phyloP scores from a whole-genome alignment of 2,329 filamentous ascomycete species.

The Zymoseptoria brevis region DNA sequence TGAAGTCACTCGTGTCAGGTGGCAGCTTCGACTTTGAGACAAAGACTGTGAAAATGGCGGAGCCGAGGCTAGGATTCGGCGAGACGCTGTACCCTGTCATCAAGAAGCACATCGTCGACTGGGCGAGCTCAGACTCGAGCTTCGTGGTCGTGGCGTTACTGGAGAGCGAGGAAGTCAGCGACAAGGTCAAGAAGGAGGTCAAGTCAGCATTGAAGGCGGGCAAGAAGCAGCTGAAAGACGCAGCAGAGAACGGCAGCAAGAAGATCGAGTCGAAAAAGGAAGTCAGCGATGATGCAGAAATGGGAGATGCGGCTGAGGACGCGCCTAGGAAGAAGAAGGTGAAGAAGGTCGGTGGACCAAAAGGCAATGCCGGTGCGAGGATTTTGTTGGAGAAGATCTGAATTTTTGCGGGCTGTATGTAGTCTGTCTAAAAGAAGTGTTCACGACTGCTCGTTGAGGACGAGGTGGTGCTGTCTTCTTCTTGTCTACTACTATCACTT shows the following conservation, averaged over 20 bases:
- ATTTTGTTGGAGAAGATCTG: constrained; percentile 37
- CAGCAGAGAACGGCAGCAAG: constrained; percentile 41
- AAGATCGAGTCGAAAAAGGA: constrained; percentile 44
- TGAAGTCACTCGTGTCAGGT: constrained; percentile 84
- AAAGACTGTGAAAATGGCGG: constrained; percentile 60
- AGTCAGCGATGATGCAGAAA: constrained; percentile 63
- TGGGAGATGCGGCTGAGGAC: constrained; percentile 61
- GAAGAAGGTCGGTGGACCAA: constrained; percentile 20
- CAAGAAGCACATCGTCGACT: constrained; percentile 63
- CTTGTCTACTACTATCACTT: background rate
- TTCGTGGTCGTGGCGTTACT: constrained; percentile 78
- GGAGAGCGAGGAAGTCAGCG: constrained; percentile 58
- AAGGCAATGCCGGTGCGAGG: constrained; percentile 41
- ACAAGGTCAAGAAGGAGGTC: constrained; percentile 58
- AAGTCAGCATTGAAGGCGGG: constrained; percentile 63
- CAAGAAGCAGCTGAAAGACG: constrained; percentile 61
- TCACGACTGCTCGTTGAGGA: background rate
- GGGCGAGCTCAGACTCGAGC: constrained; percentile 79
- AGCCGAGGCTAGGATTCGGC: constrained; percentile 73
- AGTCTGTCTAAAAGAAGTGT: background rate
- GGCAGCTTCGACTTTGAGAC: constrained; percentile 72
- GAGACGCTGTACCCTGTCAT: constrained; percentile 75
- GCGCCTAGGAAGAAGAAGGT: constrained; percentile 44
- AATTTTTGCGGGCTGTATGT: background rate
- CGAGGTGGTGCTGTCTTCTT: background rate